Conservation (phyloP, 2,329 filamentous ascomycete genomes). For the Bipolaris bicolor region DNA sequence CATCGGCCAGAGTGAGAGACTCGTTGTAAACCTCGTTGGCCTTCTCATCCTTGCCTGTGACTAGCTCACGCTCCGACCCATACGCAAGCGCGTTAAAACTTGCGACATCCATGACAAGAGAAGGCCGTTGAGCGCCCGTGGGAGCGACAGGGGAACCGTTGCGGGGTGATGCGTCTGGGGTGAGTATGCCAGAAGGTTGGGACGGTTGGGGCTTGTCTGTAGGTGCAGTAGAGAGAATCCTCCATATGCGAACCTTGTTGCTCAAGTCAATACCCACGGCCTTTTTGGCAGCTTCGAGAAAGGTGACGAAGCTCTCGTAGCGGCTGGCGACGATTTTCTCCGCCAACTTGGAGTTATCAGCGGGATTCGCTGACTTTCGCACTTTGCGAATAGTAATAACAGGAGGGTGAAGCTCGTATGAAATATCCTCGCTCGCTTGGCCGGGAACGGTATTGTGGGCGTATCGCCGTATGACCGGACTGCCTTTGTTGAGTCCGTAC, state of each 20-base stretch:
- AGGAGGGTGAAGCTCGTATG: slow-evolving; percentile 84
- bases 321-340: slow-evolving; percentile 73
- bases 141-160: slow-evolving; percentile 49
- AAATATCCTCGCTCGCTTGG: slow-evolving; percentile 65
- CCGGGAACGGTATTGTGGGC: slow-evolving; percentile 77
- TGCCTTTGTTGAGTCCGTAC: slow-evolving; percentile 77
- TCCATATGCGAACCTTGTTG: slow-evolving; percentile 80
- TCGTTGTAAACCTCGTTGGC: slow-evolving; percentile 80
- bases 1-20: slow-evolving; percentile 66
- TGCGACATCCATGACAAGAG: slow-evolving; percentile 66
- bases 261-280: slow-evolving; percentile 69
- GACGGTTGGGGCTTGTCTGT: slow-evolving; percentile 39
- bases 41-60: slow-evolving; percentile 71
- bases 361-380: slow-evolving; percentile 66
- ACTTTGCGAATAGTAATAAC: slow-evolving; percentile 85
- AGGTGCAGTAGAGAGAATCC: slow-evolving; percentile 59
- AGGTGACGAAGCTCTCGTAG: slow-evolving; percentile 72
- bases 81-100: slow-evolving; percentile 68
- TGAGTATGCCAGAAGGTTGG: slow-evolving; percentile 49
- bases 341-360: slow-evolving; percentile 66
- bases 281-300: slow-evolving; percentile 75
- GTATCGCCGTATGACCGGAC: slow-evolving; percentile 73
- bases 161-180: slow-evolving; percentile 54
- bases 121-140: slow-evolving; percentile 46
- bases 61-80: slow-evolving; percentile 69